Conservation (phyloP, 495 filamentous ascomycete species). For the Ramalina peruviana region DNA sequence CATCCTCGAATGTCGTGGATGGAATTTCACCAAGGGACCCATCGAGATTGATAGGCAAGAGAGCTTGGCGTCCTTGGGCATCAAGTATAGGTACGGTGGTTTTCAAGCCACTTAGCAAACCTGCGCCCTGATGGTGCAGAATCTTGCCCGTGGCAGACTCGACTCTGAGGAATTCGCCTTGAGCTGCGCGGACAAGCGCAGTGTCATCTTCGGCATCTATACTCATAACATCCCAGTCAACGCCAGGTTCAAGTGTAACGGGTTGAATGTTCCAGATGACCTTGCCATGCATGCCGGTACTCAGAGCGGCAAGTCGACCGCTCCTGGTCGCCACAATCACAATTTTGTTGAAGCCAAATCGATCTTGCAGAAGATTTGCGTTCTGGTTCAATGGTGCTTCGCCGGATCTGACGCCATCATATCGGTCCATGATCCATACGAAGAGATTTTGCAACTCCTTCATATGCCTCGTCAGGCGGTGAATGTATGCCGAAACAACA, state of each 20-base stretch:
- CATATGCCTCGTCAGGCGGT: conserved; percentile 71
- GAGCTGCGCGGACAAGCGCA: conserved; percentile 20
- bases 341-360: conserved; percentile 78
- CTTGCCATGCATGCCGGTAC: conserved; percentile 58
- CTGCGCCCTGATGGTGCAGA: conserved; percentile 21
- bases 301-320: conserved; percentile 66
- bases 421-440: conserved; percentile 40
- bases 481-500: conserved; percentile 64
- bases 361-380: conserved; percentile 51
- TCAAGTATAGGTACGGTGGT: conserved; percentile 9
- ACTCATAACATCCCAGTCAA: conserved; percentile 53
- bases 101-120: conserved; percentile 3
- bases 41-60: conserved; percentile 11
- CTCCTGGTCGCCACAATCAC: conserved; percentile 66
- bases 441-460: conserved; percentile 71
- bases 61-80: conserved; percentile 5
- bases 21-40: conserved; percentile 8
- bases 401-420: conserved; percentile 50
- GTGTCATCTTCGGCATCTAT: conserved; percentile 45
- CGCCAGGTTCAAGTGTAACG: conserved; percentile 35
- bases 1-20: conserved; percentile 1
- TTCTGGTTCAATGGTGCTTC: conserved; percentile 26
- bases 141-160: conserved; percentile 34
- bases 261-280: conserved; percentile 61
- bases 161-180: conserved; percentile 28